Evolutionary conservation across 768 basidiomycete genomes (phyloP).

Genomic region (Lyophyllum semitale): DNA sequence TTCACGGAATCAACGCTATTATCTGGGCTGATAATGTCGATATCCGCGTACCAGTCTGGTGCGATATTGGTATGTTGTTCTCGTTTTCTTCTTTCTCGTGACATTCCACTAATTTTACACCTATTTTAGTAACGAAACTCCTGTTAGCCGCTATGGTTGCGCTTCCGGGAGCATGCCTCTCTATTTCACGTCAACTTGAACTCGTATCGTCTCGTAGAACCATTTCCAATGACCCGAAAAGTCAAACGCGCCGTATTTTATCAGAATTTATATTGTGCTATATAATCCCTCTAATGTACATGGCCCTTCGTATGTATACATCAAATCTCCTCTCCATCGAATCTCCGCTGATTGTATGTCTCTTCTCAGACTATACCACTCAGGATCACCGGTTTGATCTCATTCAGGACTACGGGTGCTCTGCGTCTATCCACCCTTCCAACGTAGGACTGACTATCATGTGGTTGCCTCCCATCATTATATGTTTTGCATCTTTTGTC

Average conservation of each 20-base stretch:
- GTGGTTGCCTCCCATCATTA: slow-evolving; percentile 46
- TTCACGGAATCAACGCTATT: slow-evolving; percentile 57
- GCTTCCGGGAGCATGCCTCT: slow-evolving; percentile 59
- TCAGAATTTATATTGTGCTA: slow-evolving; percentile 53
- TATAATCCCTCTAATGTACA: slow-evolving; percentile 55
- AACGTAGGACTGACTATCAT: slow-evolving; percentile 42
- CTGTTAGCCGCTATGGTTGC: slow-evolving; percentile 53
- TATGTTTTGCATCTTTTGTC: slow-evolving; percentile 41
- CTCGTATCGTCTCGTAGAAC: slow-evolving; percentile 48
- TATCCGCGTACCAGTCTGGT: slow-evolving; percentile 60
- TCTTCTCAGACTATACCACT: slow-evolving; percentile 49
- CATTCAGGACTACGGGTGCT: slow-evolving; percentile 57
- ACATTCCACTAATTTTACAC: background rate
- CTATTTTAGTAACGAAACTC: slow-evolving; percentile 53
- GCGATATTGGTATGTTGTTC: slow-evolving; percentile 65
- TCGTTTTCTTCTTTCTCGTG: background rate
- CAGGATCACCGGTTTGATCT: slow-evolving; percentile 69
- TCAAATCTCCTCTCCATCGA: background rate
- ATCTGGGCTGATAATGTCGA: slow-evolving; percentile 60
- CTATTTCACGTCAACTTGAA: slow-evolving; percentile 57
- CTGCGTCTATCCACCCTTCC: slow-evolving; percentile 46
- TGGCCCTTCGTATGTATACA: slow-evolving; percentile 54
- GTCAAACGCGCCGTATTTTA: slow-evolving; percentile 41
- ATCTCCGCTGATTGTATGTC: background rate
- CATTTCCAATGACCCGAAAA: slow-evolving; percentile 30